A percentile compares a stretch with the other conserved stretches of the same genome.
Evolutionary conservation across 73 alveolate species (phyloP).

Genomic region (Uronychia binucleata): DNA sequence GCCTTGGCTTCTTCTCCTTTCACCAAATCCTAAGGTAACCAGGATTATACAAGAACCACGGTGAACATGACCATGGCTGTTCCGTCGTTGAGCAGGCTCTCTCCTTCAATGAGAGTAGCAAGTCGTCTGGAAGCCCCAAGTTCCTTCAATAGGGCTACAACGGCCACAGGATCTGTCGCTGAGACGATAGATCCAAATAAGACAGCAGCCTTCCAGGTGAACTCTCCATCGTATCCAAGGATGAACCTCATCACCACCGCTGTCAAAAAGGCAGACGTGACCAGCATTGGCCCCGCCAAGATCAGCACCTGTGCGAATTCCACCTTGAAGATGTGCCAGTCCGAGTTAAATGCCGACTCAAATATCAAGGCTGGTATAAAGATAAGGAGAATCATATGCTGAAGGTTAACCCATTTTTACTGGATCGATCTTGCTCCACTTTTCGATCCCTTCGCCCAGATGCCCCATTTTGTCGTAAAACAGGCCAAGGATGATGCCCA

Average conservation of each 20-base stretch:
- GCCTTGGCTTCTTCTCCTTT: slow-evolving; percentile 62
- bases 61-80: slow-evolving; percentile 69
- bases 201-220: slow-evolving; percentile 70
- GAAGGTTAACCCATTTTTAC: neutral
- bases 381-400: slow-evolving; percentile 26
- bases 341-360: slow-evolving; percentile 59
- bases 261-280: slow-evolving; percentile 47
- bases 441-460: neutral
- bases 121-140: slow-evolving; percentile 73
- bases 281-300: slow-evolving; percentile 56
- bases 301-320: slow-evolving; percentile 31
- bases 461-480: neutral
- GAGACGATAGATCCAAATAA: slow-evolving; percentile 72
- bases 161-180: slow-evolving; percentile 86
- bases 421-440: slow-evolving; percentile 1
- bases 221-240: slow-evolving; percentile 58
- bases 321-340: slow-evolving; percentile 57
- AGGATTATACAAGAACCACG: slow-evolving; percentile 19
- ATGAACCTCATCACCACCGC: slow-evolving; percentile 58
- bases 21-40: slow-evolving; percentile 13
- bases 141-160: slow-evolving; percentile 67
- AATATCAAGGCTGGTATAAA: slow-evolving; percentile 51
- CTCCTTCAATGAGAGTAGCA: slow-evolving; percentile 74
- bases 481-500: slow-evolving; percentile 44
- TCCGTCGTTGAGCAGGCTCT: slow-evolving; percentile 72